These are phyloP conservation scores for Powellomyces hirtus DNA, from an alignment of 192 early-diverging fungal genomes.

Conservation along the genomic window DNA sequence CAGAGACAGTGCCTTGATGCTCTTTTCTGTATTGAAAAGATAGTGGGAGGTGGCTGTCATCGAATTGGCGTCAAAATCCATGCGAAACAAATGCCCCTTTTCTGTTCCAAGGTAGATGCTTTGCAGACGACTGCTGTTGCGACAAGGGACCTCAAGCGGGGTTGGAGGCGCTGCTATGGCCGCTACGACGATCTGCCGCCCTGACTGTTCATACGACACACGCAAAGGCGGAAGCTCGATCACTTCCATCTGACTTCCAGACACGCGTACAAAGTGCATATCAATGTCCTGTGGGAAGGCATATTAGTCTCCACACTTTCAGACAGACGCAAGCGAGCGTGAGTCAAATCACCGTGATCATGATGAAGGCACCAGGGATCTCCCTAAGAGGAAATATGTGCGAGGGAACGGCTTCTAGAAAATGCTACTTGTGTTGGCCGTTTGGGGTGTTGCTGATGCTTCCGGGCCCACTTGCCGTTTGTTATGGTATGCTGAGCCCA, in stretches of 20 bases:
- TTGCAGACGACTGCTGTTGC: not conserved
- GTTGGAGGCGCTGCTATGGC: not conserved
- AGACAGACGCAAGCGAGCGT: not conserved
- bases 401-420: slow-evolving; percentile 18
- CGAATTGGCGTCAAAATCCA: slow-evolving; percentile 1
- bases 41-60: not conserved
- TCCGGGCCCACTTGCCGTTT: not conserved
- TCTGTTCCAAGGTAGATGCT: slow-evolving; percentile 30
- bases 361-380: slow-evolving; percentile 11
- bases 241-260: not conserved
- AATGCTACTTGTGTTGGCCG: not conserved
- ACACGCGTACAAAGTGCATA: not conserved
- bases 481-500: slow-evolving; percentile 3
- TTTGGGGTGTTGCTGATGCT: not conserved
- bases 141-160: not conserved
- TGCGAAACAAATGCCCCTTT: slow-evolving; percentile 17
- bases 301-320: no score
- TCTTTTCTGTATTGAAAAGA: not conserved
- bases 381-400: not conserved
- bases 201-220: not conserved
- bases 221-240: not conserved
- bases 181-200: not conserved
- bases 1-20: not conserved
- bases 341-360: slow-evolving; percentile 16
- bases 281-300: not conserved